Evolutionary conservation across 108 stramenopile genomes (phyloP).

Genomic region (Bacterosira constricta): DNA sequence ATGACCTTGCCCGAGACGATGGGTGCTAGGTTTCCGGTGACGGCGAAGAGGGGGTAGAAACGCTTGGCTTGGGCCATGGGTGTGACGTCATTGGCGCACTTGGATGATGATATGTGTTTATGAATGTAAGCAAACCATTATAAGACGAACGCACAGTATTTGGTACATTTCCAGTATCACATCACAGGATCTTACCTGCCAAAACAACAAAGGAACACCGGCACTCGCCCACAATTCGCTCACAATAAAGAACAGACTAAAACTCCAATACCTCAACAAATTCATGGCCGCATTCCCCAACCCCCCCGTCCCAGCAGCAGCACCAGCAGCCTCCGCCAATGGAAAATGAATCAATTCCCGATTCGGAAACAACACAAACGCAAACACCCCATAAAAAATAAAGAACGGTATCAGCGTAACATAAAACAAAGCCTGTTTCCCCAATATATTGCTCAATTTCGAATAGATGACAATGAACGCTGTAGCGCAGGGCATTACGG

Average conservation of each 20-base stretch:
- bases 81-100: constrained; percentile 80
- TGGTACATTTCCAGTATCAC: no score
- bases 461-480: constrained; percentile 56
- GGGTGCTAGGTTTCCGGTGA: constrained; percentile 55
- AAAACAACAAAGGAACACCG: constrained; percentile 53
- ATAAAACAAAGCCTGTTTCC: constrained; percentile 62
- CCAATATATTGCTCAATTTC: constrained; percentile 53
- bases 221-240: constrained; percentile 55
- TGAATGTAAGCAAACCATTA: no score
- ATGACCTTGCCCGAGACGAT: constrained; percentile 53
- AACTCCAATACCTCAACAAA: constrained; percentile 52
- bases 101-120: no score
- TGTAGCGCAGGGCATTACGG: constrained; percentile 46
- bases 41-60: constrained; percentile 77
- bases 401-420: constrained; percentile 68
- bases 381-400: constrained; percentile 70
- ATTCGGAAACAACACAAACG: constrained; percentile 67
- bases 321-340: constrained; percentile 7
- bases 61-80: constrained; percentile 72
- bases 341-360: constrained; percentile 60
- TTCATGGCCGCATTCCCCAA: constrained; percentile 24
- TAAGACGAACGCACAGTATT: no score
- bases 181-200: constrained; percentile 64
- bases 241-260: constrained; percentile 56
- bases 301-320: constrained; percentile 27